A percentile compares a stretch with the other conserved stretches of the same genome.
Conservation (phyloP, 495 filamentous ascomycete genomes). For the Amorphotheca resinae region DNA sequence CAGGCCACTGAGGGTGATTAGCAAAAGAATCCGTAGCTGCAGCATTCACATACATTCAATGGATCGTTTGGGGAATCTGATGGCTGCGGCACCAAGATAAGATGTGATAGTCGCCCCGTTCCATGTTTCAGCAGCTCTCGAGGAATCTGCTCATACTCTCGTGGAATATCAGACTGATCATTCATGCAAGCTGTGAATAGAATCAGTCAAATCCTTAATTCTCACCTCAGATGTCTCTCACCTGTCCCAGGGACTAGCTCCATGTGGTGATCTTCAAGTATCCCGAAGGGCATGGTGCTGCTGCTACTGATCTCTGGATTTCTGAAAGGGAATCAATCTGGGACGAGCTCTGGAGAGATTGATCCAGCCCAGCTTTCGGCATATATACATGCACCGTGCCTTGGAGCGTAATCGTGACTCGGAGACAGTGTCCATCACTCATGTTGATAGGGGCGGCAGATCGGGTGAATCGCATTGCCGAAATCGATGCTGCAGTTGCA, state of each 20-base stretch:
- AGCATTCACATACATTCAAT: constrained; percentile 34
- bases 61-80: constrained; percentile 43
- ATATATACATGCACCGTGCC: too few species aligned
- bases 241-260: constrained; percentile 38
- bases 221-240: constrained; percentile 18
- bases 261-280: constrained; percentile 28
- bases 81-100: constrained; percentile 43
- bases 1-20: constrained; percentile 34
- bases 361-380: too few species aligned
- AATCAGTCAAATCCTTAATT: neutral
- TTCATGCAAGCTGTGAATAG: constrained; percentile 28
- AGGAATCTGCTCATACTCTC: constrained; percentile 29
- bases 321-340: constrained; percentile 9
- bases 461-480: too few species aligned
- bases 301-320: too few species aligned
- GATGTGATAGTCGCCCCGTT: constrained; percentile 30
- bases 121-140: constrained; percentile 36
- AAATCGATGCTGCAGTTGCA: too few species aligned
- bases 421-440: too few species aligned
- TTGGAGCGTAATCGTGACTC: too few species aligned
- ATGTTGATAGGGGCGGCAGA: too few species aligned
- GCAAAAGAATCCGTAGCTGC: too few species aligned
- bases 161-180: constrained; percentile 32
- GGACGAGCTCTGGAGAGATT: too few species aligned
- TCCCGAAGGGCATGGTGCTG: constrained; percentile 29